These are phyloP conservation scores for Apiotrichum domesticum DNA, from an alignment of 1,284 basidiomycete genomes.

Conservation along the genomic window DNA sequence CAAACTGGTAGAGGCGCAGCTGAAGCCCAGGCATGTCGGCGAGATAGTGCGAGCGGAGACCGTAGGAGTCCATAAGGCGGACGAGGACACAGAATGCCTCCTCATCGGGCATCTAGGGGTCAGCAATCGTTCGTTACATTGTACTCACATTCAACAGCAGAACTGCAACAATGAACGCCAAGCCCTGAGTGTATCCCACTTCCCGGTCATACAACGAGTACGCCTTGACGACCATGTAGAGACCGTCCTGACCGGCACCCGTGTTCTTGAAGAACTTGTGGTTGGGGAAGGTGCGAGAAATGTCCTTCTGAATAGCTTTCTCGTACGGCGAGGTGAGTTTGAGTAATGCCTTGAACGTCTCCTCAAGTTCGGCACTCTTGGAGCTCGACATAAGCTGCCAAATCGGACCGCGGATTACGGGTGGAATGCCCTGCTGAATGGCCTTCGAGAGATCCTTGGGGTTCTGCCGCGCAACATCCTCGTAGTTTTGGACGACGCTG, in stretches of 20 bases:
- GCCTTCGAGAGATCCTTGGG: slow-evolving; percentile 77
- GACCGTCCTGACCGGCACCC: slow-evolving; percentile 88
- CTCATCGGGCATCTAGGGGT: slow-evolving; percentile 86
- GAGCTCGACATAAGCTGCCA: slow-evolving; percentile 98
- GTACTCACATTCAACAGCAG: slow-evolving; percentile 75
- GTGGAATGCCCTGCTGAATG: slow-evolving; percentile 87
- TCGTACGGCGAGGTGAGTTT: slow-evolving; percentile 83
- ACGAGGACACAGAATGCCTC: slow-evolving; percentile 95
- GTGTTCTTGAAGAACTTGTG: slow-evolving; percentile 86
- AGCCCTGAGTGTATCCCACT: slow-evolving; percentile 94
- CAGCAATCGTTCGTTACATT: background rate
- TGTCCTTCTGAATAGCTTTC: slow-evolving; percentile 85
- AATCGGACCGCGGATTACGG: slow-evolving; percentile 73
- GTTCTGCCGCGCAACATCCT: slow-evolving; percentile 67
- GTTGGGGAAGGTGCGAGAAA: slow-evolving; percentile 94
- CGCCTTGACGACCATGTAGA: slow-evolving; percentile 96
- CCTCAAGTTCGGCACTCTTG: slow-evolving; percentile 82
- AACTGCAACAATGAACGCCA: slow-evolving; percentile 92
- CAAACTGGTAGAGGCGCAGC: slow-evolving; percentile 82
- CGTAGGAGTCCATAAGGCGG: slow-evolving; percentile 96
- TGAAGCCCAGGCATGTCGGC: slow-evolving; percentile 98
- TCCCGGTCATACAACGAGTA: slow-evolving; percentile 93
- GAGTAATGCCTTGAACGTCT: slow-evolving; percentile 72
- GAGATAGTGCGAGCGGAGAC: slow-evolving; percentile 88
- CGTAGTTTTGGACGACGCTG: slow-evolving; percentile 85